A percentile compares a stretch with the other conserved stretches of the same genome.
phyloP scores from a whole-genome alignment of 345 rosid genomes.

The Corchorus capsularis region DNA sequence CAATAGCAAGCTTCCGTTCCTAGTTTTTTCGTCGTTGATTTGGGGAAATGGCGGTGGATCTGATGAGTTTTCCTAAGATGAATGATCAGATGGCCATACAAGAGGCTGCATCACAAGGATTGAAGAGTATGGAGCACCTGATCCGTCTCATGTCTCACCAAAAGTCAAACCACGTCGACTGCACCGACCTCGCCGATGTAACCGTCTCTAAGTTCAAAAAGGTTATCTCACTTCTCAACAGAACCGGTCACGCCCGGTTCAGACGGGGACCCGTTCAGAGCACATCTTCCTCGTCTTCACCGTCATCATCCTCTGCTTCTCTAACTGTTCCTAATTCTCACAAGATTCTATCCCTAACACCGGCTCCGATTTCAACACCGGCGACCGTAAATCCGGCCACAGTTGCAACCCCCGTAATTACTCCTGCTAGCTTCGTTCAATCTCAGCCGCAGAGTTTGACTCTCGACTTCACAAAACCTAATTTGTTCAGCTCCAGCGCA shows the following conservation, averaged over 20 bases:
- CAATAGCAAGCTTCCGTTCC: not conserved
- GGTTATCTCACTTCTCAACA: slow-evolving; percentile 70
- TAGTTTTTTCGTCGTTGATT: not conserved
- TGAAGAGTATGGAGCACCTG: slow-evolving; percentile 81
- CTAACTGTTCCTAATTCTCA: slow-evolving; percentile 7
- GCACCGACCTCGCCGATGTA: slow-evolving; percentile 60
- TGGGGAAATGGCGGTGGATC: slow-evolving; percentile 63
- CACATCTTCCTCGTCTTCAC: slow-evolving; percentile 30
- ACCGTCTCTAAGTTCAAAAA: slow-evolving; percentile 84
- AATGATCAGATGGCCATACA: slow-evolving; percentile 79
- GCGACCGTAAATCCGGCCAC: slow-evolving; percentile 19
- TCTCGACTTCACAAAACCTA: slow-evolving; percentile 77
- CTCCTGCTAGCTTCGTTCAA: slow-evolving; percentile 47
- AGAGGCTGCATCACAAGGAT: slow-evolving; percentile 84
- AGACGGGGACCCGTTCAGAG: slow-evolving; percentile 70
- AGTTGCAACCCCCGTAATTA: slow-evolving; percentile 16
- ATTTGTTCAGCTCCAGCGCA: slow-evolving; percentile 42
- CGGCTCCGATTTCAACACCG: not conserved
- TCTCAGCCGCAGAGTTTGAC: slow-evolving; percentile 65
- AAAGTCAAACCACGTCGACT: slow-evolving; percentile 45
- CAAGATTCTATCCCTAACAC: not conserved
- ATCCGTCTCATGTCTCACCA: slow-evolving; percentile 66
- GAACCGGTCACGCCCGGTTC: slow-evolving; percentile 94
- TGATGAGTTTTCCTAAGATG: slow-evolving; percentile 58
- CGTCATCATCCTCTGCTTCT: slow-evolving; percentile 23